phyloP scores from a whole-genome alignment of 2,329 filamentous ascomycete genomes.

The Ceratocystis destructans region DNA sequence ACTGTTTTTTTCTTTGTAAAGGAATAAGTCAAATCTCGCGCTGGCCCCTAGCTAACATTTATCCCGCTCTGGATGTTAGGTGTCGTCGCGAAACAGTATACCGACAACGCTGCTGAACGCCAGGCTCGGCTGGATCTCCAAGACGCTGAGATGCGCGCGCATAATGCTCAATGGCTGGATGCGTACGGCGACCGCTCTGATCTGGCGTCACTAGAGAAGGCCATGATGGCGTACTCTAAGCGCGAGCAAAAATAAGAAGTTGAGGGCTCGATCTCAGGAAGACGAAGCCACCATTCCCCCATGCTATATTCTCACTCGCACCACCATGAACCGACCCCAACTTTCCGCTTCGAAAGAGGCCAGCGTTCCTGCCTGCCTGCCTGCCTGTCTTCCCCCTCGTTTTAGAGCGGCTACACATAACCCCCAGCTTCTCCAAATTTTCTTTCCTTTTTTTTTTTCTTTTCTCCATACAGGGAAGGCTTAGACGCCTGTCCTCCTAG shows the following conservation, averaged over 20 bases:
- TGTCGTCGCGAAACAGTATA: conserved; percentile 15
- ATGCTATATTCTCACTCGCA: no score
- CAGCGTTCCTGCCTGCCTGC: not conserved
- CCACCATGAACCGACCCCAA: no score
- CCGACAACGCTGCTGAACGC: conserved; percentile 11
- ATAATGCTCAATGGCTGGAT: conserved; percentile 34
- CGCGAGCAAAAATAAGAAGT: conserved; percentile 15
- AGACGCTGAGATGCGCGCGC: conserved; percentile 27
- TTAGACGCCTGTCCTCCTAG: not conserved
- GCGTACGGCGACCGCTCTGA: conserved; percentile 38
- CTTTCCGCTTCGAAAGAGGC: not conserved
- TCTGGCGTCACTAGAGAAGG: conserved; percentile 35
- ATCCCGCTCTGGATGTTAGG: not conserved
- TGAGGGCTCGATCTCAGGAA: not conserved
- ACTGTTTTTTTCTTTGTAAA: not conserved
- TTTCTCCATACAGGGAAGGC: not conserved
- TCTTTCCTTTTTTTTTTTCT: not conserved
- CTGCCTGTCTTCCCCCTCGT: not conserved
- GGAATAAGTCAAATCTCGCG: no score
- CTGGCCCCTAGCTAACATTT: not conserved
- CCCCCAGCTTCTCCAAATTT: conserved; percentile 1
- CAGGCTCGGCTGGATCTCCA: conserved; percentile 27
- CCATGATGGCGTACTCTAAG: conserved; percentile 34
- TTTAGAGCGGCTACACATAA: not conserved
- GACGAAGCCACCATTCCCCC: not conserved